Evolutionary conservation across 2,329 filamentous ascomycete genomes (phyloP).

Genomic region (Hymenotorrendiella dingleyae): DNA sequence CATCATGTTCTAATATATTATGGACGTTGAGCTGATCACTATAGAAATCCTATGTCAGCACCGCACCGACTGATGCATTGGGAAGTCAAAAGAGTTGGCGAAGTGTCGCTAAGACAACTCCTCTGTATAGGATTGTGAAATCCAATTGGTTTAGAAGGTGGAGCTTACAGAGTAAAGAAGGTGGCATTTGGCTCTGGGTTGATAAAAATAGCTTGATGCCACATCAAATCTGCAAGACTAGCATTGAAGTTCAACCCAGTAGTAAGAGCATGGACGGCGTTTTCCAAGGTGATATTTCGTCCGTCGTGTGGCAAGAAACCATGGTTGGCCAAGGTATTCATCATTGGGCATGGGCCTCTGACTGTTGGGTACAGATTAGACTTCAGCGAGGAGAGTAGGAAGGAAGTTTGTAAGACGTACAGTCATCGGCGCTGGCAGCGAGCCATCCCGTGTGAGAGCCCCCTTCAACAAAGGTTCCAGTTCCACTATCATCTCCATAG

Average conservation of each 20-base stretch:
- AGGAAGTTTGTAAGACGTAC: too few relatives aligned
- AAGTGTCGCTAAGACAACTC: too few relatives aligned
- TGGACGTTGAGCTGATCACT: constrained; percentile 40
- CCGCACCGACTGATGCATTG: too few relatives aligned
- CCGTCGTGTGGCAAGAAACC: constrained; percentile 38
- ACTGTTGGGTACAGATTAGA: too few relatives aligned
- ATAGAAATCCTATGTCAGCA: constrained; percentile 7
- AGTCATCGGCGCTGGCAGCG: too few relatives aligned
- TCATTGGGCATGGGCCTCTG: constrained; percentile 35
- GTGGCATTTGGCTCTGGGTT: constrained; percentile 41
- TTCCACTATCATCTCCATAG: too few relatives aligned
- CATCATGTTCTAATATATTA: constrained; percentile 45
- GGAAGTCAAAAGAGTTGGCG: too few relatives aligned
- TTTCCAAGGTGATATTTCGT: constrained; percentile 30
- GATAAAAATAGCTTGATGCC: constrained; percentile 36
- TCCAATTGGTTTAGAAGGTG: neutral
- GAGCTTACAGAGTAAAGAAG: constrained; percentile 33
- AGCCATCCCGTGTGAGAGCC: too few relatives aligned
- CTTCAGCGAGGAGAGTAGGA: too few relatives aligned
- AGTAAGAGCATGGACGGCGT: constrained; percentile 34
- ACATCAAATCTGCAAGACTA: constrained; percentile 37
- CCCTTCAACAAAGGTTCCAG: too few relatives aligned
- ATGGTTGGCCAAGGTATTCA: constrained; percentile 41
- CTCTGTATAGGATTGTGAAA: too few relatives aligned
- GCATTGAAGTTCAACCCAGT: constrained; percentile 39